These are phyloP conservation scores for Dentipellis sp. DNA, from an alignment of 768 basidiomycete genomes.

Conservation along the genomic window DNA sequence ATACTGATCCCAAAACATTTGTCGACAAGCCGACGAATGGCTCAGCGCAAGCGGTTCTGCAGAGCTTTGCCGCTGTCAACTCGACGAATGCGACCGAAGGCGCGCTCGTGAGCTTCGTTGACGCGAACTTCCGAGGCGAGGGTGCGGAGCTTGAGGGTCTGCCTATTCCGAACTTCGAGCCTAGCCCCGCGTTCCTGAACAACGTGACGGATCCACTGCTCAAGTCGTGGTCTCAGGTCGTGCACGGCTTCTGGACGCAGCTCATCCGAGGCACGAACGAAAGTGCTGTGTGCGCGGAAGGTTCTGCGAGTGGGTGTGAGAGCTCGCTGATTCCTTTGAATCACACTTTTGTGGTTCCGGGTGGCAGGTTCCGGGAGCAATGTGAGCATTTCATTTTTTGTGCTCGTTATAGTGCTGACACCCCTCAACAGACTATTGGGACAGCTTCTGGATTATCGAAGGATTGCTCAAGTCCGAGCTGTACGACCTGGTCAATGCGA, in stretches of 20 bases:
- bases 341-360: conserved; percentile 86
- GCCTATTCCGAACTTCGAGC: conserved; percentile 49
- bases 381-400: conserved; percentile 38
- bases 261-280: conserved; percentile 71
- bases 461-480: conserved; percentile 80
- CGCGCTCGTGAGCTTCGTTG: conserved; percentile 57
- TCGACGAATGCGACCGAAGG: conserved; percentile 46
- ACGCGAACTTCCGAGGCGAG: conserved; percentile 73
- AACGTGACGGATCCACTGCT: conserved; percentile 65
- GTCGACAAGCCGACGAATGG: conserved; percentile 83
- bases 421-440: conserved; percentile 38
- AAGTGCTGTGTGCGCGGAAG: conserved; percentile 50
- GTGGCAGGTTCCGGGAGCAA: conserved; percentile 77
- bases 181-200: conserved; percentile 55
- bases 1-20: conserved; percentile 78
- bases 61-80: conserved; percentile 47
- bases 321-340: conserved; percentile 86
- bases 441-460: conserved; percentile 81
- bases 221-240: conserved; percentile 65
- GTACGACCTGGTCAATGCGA: conserved; percentile 60
- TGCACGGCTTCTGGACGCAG: conserved; percentile 79
- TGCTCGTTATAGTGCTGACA: neutral
- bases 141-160: conserved; percentile 72
- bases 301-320: conserved; percentile 50
- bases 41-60: conserved; percentile 52